phyloP scores from a whole-genome alignment of 169 alveolate genomes.

The Blepharisma undulans region DNA sequence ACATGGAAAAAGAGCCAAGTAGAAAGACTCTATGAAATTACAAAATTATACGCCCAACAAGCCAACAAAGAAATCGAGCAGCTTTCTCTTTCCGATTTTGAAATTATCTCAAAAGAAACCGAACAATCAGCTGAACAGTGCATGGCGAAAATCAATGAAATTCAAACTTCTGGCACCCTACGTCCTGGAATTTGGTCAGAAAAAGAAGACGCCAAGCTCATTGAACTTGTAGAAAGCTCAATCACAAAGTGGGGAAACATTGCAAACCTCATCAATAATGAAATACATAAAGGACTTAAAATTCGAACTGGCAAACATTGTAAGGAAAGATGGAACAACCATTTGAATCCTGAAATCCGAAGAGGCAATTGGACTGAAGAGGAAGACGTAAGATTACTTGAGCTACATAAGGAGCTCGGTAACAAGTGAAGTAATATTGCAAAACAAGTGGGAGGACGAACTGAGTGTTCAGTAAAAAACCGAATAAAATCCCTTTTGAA shows the following conservation, averaged over 20 bases:
- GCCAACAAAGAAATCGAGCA: not conserved
- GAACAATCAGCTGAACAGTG: not conserved
- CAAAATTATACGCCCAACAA: not conserved
- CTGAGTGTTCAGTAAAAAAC: conserved; percentile 25
- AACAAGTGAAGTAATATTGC: conserved; percentile 15
- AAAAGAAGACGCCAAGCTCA: conserved; percentile 60
- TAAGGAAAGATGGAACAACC: conserved; percentile 78
- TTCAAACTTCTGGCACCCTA: conserved; percentile 9
- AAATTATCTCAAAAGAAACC: not conserved
- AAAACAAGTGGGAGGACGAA: not conserved
- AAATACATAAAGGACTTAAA: conserved; percentile 31
- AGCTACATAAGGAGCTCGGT: not conserved
- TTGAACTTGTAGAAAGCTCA: conserved; percentile 51
- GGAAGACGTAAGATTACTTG: conserved; percentile 55
- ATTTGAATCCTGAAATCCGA: conserved; percentile 68
- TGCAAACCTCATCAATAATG: conserved; percentile 67
- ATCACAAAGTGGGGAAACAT: conserved; percentile 69
- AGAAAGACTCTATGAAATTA: not conserved
- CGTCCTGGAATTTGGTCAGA: conserved; percentile 41
- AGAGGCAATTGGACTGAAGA: conserved; percentile 65
- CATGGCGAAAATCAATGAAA: conserved; percentile 32
- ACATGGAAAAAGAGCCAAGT: conserved; percentile 12
- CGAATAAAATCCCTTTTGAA: conserved; percentile 6
- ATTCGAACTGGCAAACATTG: conserved; percentile 71
- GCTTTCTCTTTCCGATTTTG: not conserved